A percentile compares a stretch with the other conserved stretches of the same genome.
phyloP scores from a whole-genome alignment of 2,329 filamentous ascomycete genomes.

The Cryphonectria parasitica region DNA sequence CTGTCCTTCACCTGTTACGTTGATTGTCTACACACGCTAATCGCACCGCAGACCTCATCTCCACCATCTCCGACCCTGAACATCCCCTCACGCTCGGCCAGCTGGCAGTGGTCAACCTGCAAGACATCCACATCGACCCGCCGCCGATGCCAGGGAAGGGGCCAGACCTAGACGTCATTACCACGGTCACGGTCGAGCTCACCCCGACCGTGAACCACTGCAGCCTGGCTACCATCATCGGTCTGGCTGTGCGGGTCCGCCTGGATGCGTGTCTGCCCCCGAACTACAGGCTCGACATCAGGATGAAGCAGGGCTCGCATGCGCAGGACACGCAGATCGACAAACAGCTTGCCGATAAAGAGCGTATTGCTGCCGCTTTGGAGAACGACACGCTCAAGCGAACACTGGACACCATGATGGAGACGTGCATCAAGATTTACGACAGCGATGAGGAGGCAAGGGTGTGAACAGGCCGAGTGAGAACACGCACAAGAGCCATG shows the following conservation, averaged over 20 bases:
- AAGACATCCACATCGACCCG: slow-evolving; percentile 81
- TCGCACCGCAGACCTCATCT: slow-evolving; percentile 76
- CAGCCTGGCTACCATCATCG: slow-evolving; percentile 94
- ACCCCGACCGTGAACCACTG: slow-evolving; percentile 98
- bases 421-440: slow-evolving; percentile 61
- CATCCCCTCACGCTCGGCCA: slow-evolving; percentile 93
- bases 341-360: slow-evolving; percentile 96
- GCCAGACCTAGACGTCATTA: slow-evolving; percentile 60
- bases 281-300: slow-evolving; percentile 88
- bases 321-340: slow-evolving; percentile 94
- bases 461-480: not conserved
- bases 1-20: not conserved
- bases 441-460: slow-evolving; percentile 23
- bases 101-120: slow-evolving; percentile 92
- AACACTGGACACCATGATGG: slow-evolving; percentile 91
- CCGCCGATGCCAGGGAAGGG: slow-evolving; percentile 61
- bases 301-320: slow-evolving; percentile 96
- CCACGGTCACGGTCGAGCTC: slow-evolving; percentile 80
- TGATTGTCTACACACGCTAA: slow-evolving; percentile 38
- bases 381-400: slow-evolving; percentile 91
- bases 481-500: not conserved
- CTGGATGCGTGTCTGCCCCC: slow-evolving; percentile 90
- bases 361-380: slow-evolving; percentile 89
- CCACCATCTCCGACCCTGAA: slow-evolving; percentile 93
- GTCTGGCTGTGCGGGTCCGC: slow-evolving; percentile 86